These are phyloP conservation scores for Microdochium nivale DNA, from an alignment of 2,329 filamentous ascomycete species.

Conservation along the genomic window DNA sequence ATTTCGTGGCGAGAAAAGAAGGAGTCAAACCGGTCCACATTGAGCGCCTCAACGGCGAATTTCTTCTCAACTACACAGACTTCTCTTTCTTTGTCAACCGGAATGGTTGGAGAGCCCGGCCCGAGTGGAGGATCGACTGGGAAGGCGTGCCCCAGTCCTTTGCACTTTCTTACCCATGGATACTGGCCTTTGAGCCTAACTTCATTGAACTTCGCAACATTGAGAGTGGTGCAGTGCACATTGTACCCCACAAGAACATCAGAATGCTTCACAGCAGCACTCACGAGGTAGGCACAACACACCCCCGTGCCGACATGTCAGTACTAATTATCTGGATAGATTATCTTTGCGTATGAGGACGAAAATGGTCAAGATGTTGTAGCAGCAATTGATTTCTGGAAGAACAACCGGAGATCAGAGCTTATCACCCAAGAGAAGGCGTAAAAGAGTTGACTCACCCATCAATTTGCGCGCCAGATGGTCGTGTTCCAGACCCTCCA, in stretches of 20 bases:
- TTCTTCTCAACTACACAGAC: constrained; percentile 95
- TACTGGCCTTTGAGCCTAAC: constrained; percentile 91
- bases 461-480: not conserved
- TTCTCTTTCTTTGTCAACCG: constrained; percentile 99
- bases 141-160: constrained; percentile 89
- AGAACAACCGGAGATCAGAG: constrained; percentile 48
- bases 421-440: not conserved
- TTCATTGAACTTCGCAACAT: constrained; percentile 97
- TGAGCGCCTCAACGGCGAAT: constrained; percentile 92
- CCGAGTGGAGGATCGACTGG: constrained; percentile 97
- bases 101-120: constrained; percentile 92
- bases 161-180: constrained; percentile 92
- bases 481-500: no score
- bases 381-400: constrained; percentile 96
- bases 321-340: constrained; percentile 42
- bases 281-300: constrained; percentile 62
- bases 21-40: constrained; percentile 94
- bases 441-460: not conserved
- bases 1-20: constrained; percentile 92
- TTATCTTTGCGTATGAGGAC: constrained; percentile 95
- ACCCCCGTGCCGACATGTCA: not conserved
- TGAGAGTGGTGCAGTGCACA: constrained; percentile 89
- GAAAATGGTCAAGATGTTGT: constrained; percentile 89
- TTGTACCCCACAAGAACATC: constrained; percentile 93
- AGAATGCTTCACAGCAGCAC: constrained; percentile 96